Conservation (phyloP, 2,329 filamentous ascomycete species). For the Macrophomina phaseolina region DNA sequence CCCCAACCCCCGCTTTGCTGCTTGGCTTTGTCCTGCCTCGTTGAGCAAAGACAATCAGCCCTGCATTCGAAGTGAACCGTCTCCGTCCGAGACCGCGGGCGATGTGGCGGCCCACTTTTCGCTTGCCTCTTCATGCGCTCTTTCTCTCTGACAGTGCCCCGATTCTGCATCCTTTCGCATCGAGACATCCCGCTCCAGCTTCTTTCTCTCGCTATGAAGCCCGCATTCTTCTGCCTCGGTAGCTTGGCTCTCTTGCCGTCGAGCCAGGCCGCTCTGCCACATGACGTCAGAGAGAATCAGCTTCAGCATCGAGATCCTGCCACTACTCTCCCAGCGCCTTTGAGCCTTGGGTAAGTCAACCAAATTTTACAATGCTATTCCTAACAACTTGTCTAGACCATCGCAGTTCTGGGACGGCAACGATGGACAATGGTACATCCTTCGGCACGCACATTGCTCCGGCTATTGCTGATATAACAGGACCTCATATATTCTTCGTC, state of each 20-base stretch:
- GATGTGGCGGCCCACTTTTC: conserved; percentile 2
- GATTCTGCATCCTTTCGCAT: conserved; percentile 4
- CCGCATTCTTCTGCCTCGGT: neutral
- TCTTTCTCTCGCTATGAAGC: neutral
- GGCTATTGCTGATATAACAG: neutral
- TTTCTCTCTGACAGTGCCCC: neutral
- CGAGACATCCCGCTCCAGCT: neutral
- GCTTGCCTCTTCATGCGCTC: neutral
- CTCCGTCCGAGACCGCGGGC: neutral
- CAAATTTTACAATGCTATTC: neutral
- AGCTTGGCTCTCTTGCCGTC: neutral
- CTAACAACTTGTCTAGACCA: neutral
- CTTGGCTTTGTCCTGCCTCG: neutral
- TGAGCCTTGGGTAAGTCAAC: neutral
- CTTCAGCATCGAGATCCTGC: conserved; percentile 1
- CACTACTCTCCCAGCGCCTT: neutral
- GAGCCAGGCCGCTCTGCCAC: neutral
- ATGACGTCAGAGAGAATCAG: neutral
- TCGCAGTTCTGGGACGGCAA: conserved; percentile 17
- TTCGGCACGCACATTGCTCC: too few relatives aligned
- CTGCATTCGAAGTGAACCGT: neutral
- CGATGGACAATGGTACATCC: conserved; percentile 7
- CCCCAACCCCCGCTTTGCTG: neutral
- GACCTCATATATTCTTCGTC: conserved; percentile 1
- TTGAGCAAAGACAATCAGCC: neutral